Base-by-base conservation (phyloP, 2,329 filamentous ascomycete species). In the Cordyceps tenuipes region DNA sequence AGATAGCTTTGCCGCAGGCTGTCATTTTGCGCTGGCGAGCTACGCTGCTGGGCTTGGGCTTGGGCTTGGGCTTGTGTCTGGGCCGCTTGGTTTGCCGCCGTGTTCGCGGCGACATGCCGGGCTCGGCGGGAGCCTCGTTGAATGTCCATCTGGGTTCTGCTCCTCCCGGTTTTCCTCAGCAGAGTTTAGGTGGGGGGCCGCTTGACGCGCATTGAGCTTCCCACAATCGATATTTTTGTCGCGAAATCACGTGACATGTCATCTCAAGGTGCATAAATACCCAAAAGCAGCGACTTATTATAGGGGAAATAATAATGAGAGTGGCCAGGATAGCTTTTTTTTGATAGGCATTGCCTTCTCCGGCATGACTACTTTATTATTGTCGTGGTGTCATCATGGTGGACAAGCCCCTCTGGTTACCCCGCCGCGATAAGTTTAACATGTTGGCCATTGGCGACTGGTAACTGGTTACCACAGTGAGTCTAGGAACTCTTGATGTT, bases 61-160 rank as follows among this genome's bases (percentile, higher is more conserved):
- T 61, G 62, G 26, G 43, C 58, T 53, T 53, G 59, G 47, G 31
- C 50, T 44, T 61, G 62, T 17, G 58, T 26, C 47, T 62, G 61
- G 13, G 60, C 52, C 5, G 59, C 48, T 41, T 52, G 50, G 58
- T 61, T 61, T 53, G 64, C 62, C 53, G 64, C 59, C 31, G 61
- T 63, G 26, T 66, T 62, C 19, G 68, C 65, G 13, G 68, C 67
- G 61, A 68, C 68, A 64, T 69, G 65, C 44, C 70, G 70, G 56
- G 69, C 67, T 48, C 69, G 61, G 59, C 70, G 66, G 43, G 69
- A 68, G 59, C 69, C 69, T 57, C 68, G 69, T 55, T 63, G 58
- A 61, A 70, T 65, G 63, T 72, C 68, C 70, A 71, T 70, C 36
- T 8, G 29, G 29, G 29, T 5, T 29, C 29, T 56, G 43, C 29